Evolutionary conservation across 2,329 filamentous ascomycete species (phyloP), one percentile per base, ranked within the genome.

Genomic region (Xylaria sp.): DNA sequence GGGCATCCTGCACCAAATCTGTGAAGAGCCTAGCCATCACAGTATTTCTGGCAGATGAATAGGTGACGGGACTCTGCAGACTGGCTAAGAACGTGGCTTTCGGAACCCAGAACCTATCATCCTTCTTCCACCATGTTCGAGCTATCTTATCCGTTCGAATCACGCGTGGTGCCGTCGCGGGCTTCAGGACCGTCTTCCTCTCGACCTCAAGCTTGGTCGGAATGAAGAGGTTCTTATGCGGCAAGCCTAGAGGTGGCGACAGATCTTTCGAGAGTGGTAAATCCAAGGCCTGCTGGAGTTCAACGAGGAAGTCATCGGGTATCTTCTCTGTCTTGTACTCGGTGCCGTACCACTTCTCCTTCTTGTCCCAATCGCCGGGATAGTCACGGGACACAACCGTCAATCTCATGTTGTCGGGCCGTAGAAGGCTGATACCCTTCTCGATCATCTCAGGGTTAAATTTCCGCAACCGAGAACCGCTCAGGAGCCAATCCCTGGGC

Each of bases 341-440:
- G 0, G 94, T 99, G 7, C 93, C 93, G 68, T 99, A 99, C 94
- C 94, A 99, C 72, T 92, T 91, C 77, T 99, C 94, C 71, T 89
- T 95, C 72, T 87, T 78, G 65, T 95, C 83, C 90, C 91, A 97
- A 55, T 85, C 82, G 0, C 91, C 92, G 0, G 92, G 92, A 66
- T 87, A 89, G 7, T 90, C 88, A 70, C 92, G 90, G 23, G 91
- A 93, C 34, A 95, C 85, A 54, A 97, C 80, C 1, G 85, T 87
- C 73, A 97, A 82, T 35, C 91, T 85, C 76, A 97, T 92, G 71
- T 97, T 97, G 72, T 97, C 92, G 0, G 92, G 90, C 18, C 87
- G 83, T 52, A 99, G 76, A 69, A 84, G 89, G 3, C 83, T 80
- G 67, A 97, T 78, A 0, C 87, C 90, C 64, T 88, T 80, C 65